Evolutionary conservation across 306 rosid species (phyloP).

Genomic region (Citrullus colocynthis): DNA sequence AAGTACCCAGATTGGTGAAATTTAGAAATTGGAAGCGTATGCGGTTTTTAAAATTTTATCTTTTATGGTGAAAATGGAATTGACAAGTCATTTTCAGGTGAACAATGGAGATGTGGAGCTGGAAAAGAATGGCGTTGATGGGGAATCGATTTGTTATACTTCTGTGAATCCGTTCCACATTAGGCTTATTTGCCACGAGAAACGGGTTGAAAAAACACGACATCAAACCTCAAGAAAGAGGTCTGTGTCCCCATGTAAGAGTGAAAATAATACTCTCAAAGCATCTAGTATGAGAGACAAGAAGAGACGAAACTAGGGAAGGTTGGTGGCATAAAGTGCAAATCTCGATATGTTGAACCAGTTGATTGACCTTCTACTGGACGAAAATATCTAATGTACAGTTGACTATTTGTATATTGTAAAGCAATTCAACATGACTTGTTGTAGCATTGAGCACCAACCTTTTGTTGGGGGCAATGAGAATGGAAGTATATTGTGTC

Average conservation of each 20-base stretch:
- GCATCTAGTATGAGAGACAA: slow-evolving; percentile 15
- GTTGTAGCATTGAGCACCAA: not conserved
- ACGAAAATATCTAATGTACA: slow-evolving; percentile 7
- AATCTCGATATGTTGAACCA: slow-evolving; percentile 39
- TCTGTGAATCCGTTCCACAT: slow-evolving; percentile 53
- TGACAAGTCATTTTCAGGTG: slow-evolving; percentile 39
- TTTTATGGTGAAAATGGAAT: not conserved
- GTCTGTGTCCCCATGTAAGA: slow-evolving; percentile 41
- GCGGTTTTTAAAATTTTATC: not conserved
- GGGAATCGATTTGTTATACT: slow-evolving; percentile 44
- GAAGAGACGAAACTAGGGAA: slow-evolving; percentile 39
- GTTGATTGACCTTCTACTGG: slow-evolving; percentile 40
- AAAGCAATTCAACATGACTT: not conserved
- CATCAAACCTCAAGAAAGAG: slow-evolving; percentile 40
- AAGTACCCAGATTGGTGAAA: not conserved
- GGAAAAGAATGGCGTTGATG: slow-evolving; percentile 32
- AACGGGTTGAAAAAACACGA: slow-evolving; percentile 13
- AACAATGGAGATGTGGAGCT: slow-evolving; percentile 69
- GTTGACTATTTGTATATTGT: not conserved
- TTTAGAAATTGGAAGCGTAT: not conserved
- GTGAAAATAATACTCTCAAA: slow-evolving; percentile 14
- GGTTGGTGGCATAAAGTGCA: slow-evolving; percentile 28
- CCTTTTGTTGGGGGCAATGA: not conserved
- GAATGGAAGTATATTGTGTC: not conserved
- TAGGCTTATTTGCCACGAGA: slow-evolving; percentile 37